Conservation (phyloP, 441 rosid genomes). For the Hura crepitans region DNA sequence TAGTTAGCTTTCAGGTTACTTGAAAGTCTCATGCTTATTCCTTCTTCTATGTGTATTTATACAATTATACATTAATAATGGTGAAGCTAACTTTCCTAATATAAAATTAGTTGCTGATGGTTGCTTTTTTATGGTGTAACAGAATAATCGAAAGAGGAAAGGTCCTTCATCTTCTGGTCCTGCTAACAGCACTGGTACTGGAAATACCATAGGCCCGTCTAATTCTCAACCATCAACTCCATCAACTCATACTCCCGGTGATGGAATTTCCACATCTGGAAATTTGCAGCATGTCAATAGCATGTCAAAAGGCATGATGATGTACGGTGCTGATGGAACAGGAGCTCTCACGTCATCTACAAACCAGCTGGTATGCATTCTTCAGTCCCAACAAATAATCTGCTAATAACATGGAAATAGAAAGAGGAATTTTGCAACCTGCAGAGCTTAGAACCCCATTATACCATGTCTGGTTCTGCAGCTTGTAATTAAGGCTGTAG, state of each 20-base stretch:
- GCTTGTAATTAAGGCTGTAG: neutral
- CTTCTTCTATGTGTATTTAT: no score
- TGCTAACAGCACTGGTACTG: constrained; percentile 65
- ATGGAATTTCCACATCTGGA: constrained; percentile 47
- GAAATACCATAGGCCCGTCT: constrained; percentile 57
- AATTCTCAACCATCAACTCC: constrained; percentile 66
- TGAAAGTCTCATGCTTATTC: no score
- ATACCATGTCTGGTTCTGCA: neutral
- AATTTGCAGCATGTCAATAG: constrained; percentile 43
- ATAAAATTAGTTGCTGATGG: no score
- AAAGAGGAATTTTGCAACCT: no score
- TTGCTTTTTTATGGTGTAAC: no score
- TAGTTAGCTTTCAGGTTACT: no score
- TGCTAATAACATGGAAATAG: no score
- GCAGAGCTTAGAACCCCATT: no score
- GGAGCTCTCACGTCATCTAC: constrained; percentile 52
- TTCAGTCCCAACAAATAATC: no score
- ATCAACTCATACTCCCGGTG: constrained; percentile 67
- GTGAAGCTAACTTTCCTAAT: no score
- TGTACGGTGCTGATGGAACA: constrained; percentile 44
- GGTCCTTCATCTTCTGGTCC: constrained; percentile 61
- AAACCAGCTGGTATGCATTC: constrained; percentile 43
- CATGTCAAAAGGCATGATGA: constrained; percentile 42
- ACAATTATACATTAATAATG: no score
- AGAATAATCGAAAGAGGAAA: constrained; percentile 59